Evolutionary conservation across 2,329 filamentous ascomycete genomes (phyloP).

Genomic region (Chalara sp.): DNA sequence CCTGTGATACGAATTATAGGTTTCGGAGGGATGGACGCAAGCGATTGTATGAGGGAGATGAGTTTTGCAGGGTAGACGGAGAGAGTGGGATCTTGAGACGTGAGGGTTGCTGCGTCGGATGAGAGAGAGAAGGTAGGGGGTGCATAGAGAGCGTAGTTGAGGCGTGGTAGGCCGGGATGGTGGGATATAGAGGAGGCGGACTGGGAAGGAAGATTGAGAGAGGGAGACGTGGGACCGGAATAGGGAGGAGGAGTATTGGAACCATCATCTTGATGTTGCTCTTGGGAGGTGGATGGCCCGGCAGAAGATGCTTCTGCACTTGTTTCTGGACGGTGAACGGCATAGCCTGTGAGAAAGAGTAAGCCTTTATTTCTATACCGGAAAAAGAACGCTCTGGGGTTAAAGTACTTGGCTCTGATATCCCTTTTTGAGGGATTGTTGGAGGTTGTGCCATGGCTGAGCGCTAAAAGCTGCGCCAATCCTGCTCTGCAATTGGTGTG

Average conservation of each 20-base stretch:
- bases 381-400: no score
- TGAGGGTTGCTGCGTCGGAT: slow-evolving; percentile 39
- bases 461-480: no score
- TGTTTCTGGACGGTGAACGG: slow-evolving; percentile 2
- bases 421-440: no score
- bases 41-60: slow-evolving; percentile 37
- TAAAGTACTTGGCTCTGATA: no score
- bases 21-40: slow-evolving; percentile 48
- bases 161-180: slow-evolving; percentile 18
- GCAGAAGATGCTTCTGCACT: slow-evolving; percentile 8
- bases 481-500: no score
- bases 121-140: slow-evolving; percentile 46
- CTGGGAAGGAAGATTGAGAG: no score
- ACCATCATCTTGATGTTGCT: slow-evolving; percentile 10
- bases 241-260: slow-evolving; percentile 22
- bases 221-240: slow-evolving; percentile 13
- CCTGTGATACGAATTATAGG: slow-evolving; percentile 44
- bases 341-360: neutral
- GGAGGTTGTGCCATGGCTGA: no score
- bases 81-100: slow-evolving; percentile 41
- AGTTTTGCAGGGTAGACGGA: slow-evolving; percentile 40
- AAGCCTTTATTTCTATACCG: no score
- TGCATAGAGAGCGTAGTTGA: slow-evolving; percentile 33
- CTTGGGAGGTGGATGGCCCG: neutral
- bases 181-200: slow-evolving; percentile 1